phyloP scores from a whole-genome alignment of 2,329 filamentous ascomycete genomes.

The Cladorrhinum sp. region DNA sequence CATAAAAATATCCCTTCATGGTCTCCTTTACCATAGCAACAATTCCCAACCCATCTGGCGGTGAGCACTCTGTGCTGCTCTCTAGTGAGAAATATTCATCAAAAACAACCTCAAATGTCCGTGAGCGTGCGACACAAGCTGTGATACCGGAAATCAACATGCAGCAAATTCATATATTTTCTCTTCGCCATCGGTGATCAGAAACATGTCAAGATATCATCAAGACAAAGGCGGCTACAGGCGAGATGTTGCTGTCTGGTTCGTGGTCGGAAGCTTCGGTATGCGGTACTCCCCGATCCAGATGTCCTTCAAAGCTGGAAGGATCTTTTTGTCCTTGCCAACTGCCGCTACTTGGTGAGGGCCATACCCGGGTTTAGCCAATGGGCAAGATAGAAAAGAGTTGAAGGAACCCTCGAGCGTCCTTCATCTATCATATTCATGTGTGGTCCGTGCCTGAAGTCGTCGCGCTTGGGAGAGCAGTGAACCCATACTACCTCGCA shows the following conservation, averaged over 20 bases:
- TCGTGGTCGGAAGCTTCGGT: background rate
- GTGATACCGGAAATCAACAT: background rate
- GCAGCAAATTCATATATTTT: background rate
- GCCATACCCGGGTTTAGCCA: background rate
- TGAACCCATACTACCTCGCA: too few species aligned
- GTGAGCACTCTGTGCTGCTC: slow-evolving; percentile 9
- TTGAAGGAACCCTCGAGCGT: background rate
- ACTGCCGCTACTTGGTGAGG: background rate
- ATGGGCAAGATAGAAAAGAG: background rate
- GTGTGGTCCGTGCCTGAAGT: slow-evolving; percentile 16
- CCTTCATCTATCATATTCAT: background rate
- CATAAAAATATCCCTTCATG: slow-evolving; percentile 6
- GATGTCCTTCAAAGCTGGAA: background rate
- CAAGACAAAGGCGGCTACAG: background rate
- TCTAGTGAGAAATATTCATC: background rate
- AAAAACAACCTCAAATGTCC: slow-evolving; percentile 4
- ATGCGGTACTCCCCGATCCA: background rate
- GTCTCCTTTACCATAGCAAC: slow-evolving; percentile 1
- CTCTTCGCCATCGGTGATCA: background rate
- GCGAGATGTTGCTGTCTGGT: background rate
- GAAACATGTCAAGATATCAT: background rate
- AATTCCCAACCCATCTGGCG: slow-evolving; percentile 9
- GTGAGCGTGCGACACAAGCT: slow-evolving; percentile 7
- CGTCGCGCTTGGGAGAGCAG: background rate
- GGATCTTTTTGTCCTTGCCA: background rate